Base-by-base conservation (phyloP, 1,139 yeast species). In the Petasospora fabianii region DNA sequence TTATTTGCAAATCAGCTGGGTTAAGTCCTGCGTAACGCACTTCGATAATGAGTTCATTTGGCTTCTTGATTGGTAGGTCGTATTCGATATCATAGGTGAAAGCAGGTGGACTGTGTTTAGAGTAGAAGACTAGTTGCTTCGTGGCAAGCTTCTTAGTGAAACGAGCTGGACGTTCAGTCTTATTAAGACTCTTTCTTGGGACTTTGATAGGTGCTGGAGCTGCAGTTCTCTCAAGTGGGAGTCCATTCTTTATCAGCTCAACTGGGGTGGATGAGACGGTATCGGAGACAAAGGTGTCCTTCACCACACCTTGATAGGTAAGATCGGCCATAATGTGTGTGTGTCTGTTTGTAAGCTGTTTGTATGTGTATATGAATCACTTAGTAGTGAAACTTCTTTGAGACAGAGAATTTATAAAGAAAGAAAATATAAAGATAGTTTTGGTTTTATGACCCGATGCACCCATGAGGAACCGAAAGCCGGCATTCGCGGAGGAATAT, bases 1-100 rank as follows among this genome's bases (percentile, higher is more conserved):
- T 65, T 34, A 80, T 53, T 39, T 80, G 64, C 38, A 73, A 47
- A 57, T 85, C 95, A 32, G 83, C 68, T 0, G 95, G 94, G 52
- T 84, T 85, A 36, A 83, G 62, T 0, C 83, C 73, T 1, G 79
- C 80, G 13, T 77, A 69, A 29, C 65, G 66, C 18, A 82, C 75
- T 51, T 80, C 76, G 20, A 86, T 69, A 17, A 84, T 67, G 7
- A 83, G 56, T 41, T 75, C 68, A 41, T 68, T 62, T n/a, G n/a
- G n/a, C 11, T 65, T 58, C 14, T 62, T 57, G 29, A 75, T 58
- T 6, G 77, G 75, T 34, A 49, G 62, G 54, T 53, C 64, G 51
- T 64, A 62, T 49, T 54, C 62, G 33, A 53, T 55, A 39, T 58
- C 73, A 42, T 71, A 71, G 0, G 68, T 60, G 44, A 66, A 65